Percentiles rank a stretch among this genome's conserved stretches.
These are phyloP conservation scores for Ascochyta clinopodiicola DNA, from an alignment of 2,329 filamentous ascomycete genomes.

Conservation along the genomic window DNA sequence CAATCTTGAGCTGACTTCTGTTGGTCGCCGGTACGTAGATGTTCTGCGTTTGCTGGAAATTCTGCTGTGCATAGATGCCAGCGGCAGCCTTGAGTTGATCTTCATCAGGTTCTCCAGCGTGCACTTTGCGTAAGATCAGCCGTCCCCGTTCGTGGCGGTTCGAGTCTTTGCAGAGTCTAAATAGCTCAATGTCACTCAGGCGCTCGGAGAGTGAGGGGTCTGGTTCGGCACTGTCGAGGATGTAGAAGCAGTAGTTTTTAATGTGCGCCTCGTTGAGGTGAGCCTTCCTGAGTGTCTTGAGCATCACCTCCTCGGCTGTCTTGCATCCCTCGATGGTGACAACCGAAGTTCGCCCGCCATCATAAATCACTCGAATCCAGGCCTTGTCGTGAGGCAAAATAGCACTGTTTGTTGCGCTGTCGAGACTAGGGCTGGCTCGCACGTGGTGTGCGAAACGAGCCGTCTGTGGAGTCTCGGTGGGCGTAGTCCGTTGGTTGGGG, in stretches of 20 bases:
- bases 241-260: conserved; percentile 96
- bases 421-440: conserved; percentile 81
- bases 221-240: conserved; percentile 83
- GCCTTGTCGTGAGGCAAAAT: conserved; percentile 85
- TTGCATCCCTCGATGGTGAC: conserved; percentile 92
- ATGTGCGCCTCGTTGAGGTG: conserved; percentile 88
- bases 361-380: conserved; percentile 91
- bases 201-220: conserved; percentile 81
- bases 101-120: conserved; percentile 85
- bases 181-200: conserved; percentile 84
- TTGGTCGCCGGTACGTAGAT: conserved; percentile 68
- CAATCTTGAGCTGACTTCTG: conserved; percentile 84
- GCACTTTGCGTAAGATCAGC: conserved; percentile 90
- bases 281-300: conserved; percentile 87
- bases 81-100: conserved; percentile 87
- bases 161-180: conserved; percentile 87
- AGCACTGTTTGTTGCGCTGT: conserved; percentile 77
- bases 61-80: conserved; percentile 86
- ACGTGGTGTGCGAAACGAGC: conserved; percentile 72
- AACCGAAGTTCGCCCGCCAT: conserved; percentile 88
- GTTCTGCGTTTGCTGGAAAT: conserved; percentile 71
- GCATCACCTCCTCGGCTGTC: conserved; percentile 90
- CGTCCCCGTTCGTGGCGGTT: conserved; percentile 86
- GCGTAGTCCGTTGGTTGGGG: conserved; percentile 55
- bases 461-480: conserved; percentile 67